Percentiles rank a stretch among this genome's conserved stretches.
Evolutionary conservation across 495 filamentous ascomycete genomes (phyloP).

Genomic region (Cercophora sp.): DNA sequence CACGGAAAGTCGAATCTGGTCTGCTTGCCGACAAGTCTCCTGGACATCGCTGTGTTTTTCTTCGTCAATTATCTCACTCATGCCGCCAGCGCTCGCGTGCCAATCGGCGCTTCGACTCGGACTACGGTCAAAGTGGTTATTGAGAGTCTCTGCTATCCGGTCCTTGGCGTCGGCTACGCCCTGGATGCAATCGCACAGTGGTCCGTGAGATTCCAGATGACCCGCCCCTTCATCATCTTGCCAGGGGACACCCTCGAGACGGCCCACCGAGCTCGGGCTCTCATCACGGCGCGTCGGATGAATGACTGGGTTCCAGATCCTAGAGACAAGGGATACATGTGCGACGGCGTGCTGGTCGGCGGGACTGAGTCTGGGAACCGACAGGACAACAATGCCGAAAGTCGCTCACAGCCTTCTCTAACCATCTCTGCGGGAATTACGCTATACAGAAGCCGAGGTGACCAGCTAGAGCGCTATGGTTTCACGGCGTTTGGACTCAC

Average conservation of each 20-base stretch:
- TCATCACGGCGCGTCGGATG: not conserved
- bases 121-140: not conserved
- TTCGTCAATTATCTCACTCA: conserved; percentile 4
- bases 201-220: not conserved
- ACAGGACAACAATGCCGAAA: no score
- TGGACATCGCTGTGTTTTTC: conserved; percentile 2
- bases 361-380: no score
- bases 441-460: conserved; percentile 1
- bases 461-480: conserved; percentile 2
- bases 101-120: not conserved
- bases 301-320: not conserved
- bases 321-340: not conserved
- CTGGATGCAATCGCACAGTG: conserved; percentile 1
- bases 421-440: conserved; percentile 1
- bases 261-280: not conserved
- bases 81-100: not conserved
- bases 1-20: conserved; percentile 3
- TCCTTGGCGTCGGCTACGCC: conserved; percentile 1
- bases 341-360: no score
- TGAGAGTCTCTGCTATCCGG: not conserved
- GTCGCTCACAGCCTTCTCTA: conserved; percentile 1
- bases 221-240: not conserved
- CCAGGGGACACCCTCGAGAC: not conserved
- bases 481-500: conserved; percentile 1
- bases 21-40: not conserved